Evolutionary conservation across 108 stramenopile species (phyloP), one percentile per base, ranked within the genome.

Genomic region (Schizochytrium sp.): DNA sequence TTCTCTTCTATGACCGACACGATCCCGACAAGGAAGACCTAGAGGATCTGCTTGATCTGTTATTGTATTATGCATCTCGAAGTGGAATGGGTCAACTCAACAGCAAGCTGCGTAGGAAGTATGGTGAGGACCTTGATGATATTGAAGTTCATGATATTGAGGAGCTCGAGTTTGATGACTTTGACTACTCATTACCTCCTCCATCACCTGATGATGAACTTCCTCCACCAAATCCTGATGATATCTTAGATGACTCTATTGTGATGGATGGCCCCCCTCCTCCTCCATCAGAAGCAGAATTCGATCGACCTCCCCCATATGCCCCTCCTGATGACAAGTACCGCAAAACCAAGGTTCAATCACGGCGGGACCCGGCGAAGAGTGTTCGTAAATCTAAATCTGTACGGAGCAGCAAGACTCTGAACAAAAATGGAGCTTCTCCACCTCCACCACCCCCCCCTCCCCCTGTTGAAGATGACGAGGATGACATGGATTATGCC

Each of bases 121-220:
- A 83, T 42, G 76, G 76, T 3, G 76, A 83, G 76, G 53, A 55
- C 53, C 76, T 83, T n/a, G 76, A 83, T 38, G 76, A 83, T 40
- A 83, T 83, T 3, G n/a, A 83, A 38, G 50, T 83, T 0, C 45
- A 38, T 5, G 76, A 83, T 40, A 55, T 49, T 38, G 76, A 83
- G 38, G 47, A 83, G 15, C 50, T 55, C 76, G 76, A 83, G 50
- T 49, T n/a, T n/a, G 76, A 83, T 5, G 76, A 83, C 10, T 49
- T 55, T 50, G 76, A 83, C 47, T 38, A 69, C 10, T 69, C 64
- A 15, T 38, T 38, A 15, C 64, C 64, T 44, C 64, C 64, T 15
- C 64, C 64, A 15, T 8, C 40, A 38, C 64, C 64, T 7, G 64
- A 69, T 69, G 64, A 69, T 8, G 28, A 28, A 15, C 42, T 38